Evolutionary conservation across 2,329 filamentous ascomycete genomes (phyloP).

Genomic region (Exophiala sideris): DNA sequence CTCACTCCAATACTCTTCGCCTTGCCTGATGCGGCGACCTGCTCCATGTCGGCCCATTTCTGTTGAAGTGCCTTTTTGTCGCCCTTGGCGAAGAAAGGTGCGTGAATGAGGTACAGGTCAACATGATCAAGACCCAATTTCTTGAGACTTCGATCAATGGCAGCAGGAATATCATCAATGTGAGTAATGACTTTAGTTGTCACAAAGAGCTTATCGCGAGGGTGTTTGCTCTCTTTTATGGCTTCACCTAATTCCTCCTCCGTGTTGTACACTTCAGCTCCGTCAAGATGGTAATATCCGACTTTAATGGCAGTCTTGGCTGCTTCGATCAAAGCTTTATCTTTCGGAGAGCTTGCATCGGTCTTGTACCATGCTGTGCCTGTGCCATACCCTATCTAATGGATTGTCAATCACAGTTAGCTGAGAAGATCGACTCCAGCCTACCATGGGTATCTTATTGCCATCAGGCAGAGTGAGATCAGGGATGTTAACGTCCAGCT

Average conservation of each 20-base stretch:
- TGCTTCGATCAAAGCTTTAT: slow-evolving; percentile 53
- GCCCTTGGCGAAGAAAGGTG: slow-evolving; percentile 56
- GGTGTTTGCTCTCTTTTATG: slow-evolving; percentile 45
- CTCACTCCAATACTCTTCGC: slow-evolving; percentile 61
- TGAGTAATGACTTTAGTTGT: slow-evolving; percentile 57
- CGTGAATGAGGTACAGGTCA: slow-evolving; percentile 63
- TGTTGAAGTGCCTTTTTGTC: slow-evolving; percentile 52
- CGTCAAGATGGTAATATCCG: slow-evolving; percentile 62
- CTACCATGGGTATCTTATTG: slow-evolving; percentile 27
- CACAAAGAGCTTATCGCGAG: slow-evolving; percentile 49
- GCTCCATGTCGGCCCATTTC: slow-evolving; percentile 60
- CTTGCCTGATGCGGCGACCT: slow-evolving; percentile 54
- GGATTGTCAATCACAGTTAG: neutral
- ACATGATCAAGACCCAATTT: slow-evolving; percentile 61
- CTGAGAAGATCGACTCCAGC: neutral
- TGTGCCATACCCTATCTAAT: slow-evolving; percentile 58
- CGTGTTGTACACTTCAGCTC: slow-evolving; percentile 56
- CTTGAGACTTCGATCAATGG: slow-evolving; percentile 55
- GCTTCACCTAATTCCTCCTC: slow-evolving; percentile 49
- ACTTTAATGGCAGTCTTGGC: slow-evolving; percentile 57
- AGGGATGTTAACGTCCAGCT: slow-evolving; percentile 27
- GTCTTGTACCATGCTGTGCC: slow-evolving; percentile 64
- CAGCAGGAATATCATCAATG: slow-evolving; percentile 54
- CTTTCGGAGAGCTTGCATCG: slow-evolving; percentile 43
- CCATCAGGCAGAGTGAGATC: slow-evolving; percentile 27